Evolutionary conservation across 2,329 filamentous ascomycete genomes (phyloP).

Genomic region (Lithohypha guttulata): DNA sequence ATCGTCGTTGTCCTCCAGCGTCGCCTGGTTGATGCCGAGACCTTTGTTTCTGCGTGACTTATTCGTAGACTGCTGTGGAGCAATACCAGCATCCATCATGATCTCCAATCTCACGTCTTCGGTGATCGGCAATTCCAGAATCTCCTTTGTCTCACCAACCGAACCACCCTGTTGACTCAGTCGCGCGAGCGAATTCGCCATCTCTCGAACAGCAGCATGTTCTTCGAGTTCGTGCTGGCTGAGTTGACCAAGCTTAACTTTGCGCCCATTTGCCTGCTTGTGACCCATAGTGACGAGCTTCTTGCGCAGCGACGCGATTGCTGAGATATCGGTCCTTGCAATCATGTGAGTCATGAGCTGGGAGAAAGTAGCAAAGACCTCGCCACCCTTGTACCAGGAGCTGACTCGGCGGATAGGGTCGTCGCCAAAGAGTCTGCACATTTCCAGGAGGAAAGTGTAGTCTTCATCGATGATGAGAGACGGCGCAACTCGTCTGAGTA

Average conservation of each 20-base stretch:
- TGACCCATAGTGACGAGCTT: constrained; percentile 28
- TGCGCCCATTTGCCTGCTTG: constrained; percentile 35
- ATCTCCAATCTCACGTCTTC: neutral
- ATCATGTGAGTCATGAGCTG: constrained; percentile 32
- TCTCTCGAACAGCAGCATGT: constrained; percentile 68
- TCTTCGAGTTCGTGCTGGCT: constrained; percentile 45
- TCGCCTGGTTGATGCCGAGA: neutral
- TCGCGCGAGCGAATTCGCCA: constrained; percentile 32
- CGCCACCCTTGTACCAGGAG: constrained; percentile 69
- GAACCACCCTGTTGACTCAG: neutral
- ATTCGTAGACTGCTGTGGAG: neutral
- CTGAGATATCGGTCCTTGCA: constrained; percentile 22
- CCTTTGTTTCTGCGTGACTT: neutral
- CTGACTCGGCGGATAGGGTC: constrained; percentile 50
- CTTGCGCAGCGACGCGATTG: constrained; percentile 23
- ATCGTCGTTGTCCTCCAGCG: neutral
- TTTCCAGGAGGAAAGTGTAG: constrained; percentile 55
- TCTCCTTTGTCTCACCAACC: constrained; percentile 1
- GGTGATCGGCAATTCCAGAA: constrained; percentile 7
- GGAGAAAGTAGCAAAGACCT: constrained; percentile 61
- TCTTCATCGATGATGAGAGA: constrained; percentile 71
- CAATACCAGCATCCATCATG: neutral
- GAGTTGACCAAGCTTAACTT: constrained; percentile 48
- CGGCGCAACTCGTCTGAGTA: constrained; percentile 72
- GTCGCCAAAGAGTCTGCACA: constrained; percentile 61